A percentile compares a stretch with the other conserved stretches of the same genome.
Conservation (phyloP, 2,329 filamentous ascomycete genomes). For the Pseudogymnoascus destructans region DNA sequence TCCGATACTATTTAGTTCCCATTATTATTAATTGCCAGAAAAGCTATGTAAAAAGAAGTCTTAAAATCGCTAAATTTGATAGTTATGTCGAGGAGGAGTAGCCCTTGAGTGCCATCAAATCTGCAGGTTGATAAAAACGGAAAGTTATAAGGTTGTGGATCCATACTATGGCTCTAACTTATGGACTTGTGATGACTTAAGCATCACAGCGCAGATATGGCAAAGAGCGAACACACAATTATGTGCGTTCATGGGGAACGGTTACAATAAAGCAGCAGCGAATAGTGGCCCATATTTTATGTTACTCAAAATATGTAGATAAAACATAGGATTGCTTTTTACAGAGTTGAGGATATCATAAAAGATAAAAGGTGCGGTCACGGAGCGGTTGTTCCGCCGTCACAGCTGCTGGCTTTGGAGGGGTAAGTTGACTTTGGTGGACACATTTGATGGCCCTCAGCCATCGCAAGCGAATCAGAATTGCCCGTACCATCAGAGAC, state of each 20-base stretch:
- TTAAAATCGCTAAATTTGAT: background rate
- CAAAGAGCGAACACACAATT: background rate
- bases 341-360: background rate
- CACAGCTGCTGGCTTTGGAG: background rate
- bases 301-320: conserved; percentile 4
- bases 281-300: conserved; percentile 2
- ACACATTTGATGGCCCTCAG: background rate
- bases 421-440: conserved; percentile 7
- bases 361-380: background rate
- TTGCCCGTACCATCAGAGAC: background rate
- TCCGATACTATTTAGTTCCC: background rate
- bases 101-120: background rate
- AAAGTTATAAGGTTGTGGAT: conserved; percentile 7
- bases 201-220: background rate
- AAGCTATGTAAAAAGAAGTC: background rate
- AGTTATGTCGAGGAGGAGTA: background rate
- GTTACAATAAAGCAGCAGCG: conserved; percentile 1
- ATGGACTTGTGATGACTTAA: conserved; percentile 3
- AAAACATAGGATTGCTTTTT: background rate
- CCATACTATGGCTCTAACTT: background rate
- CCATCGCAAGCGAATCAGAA: conserved; percentile 3
- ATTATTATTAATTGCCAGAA: background rate
- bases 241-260: background rate
- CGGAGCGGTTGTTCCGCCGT: background rate
- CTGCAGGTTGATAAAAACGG: conserved; percentile 5